A percentile compares a stretch with the other conserved stretches of the same genome.
These are phyloP conservation scores for Vanderwaltozyma tropicalis DNA, from an alignment of 805 yeast species.

Conservation along the genomic window DNA sequence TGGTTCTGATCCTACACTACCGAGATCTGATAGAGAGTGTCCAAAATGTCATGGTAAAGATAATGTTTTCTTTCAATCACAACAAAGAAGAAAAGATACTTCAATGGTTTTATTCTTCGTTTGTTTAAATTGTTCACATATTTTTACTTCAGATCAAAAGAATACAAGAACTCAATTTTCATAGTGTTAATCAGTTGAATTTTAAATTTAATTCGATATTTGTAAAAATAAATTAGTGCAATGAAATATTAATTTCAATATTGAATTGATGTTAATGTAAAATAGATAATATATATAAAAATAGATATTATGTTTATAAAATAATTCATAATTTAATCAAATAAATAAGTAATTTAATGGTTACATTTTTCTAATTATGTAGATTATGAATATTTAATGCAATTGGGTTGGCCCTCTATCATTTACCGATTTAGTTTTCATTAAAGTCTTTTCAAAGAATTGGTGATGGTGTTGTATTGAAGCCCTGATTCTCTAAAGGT, in stretches of 20 bases:
- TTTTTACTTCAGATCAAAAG: slow-evolving; percentile 34
- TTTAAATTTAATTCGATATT: too few species aligned
- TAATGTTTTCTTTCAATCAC: slow-evolving; percentile 94
- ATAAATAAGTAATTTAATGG: too few species aligned
- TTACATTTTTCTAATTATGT: too few species aligned
- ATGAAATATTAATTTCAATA: too few species aligned
- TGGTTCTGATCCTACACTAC: slow-evolving; percentile 95
- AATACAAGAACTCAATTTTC: slow-evolving; percentile 29
- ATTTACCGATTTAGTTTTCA: not conserved
- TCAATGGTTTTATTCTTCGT: slow-evolving; percentile 92
- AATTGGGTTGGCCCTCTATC: not conserved
- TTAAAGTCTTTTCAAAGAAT: not conserved
- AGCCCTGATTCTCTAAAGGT: too few species aligned
- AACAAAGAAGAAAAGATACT: slow-evolving; percentile 90
- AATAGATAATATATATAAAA: too few species aligned
- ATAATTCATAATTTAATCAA: too few species aligned
- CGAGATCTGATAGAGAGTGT: slow-evolving; percentile 88
- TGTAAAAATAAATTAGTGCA: too few species aligned
- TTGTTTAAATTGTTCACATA: slow-evolving; percentile 76
- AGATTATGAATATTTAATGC: too few species aligned
- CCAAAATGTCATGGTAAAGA: slow-evolving; percentile 81
- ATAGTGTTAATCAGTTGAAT: too few species aligned
- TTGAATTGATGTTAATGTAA: too few species aligned
- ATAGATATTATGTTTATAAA: too few species aligned
- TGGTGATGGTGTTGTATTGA: not conserved